Evolutionary conservation across 2,329 filamentous ascomycete genomes (phyloP).

Genomic region (Cladosporium phlei): DNA sequence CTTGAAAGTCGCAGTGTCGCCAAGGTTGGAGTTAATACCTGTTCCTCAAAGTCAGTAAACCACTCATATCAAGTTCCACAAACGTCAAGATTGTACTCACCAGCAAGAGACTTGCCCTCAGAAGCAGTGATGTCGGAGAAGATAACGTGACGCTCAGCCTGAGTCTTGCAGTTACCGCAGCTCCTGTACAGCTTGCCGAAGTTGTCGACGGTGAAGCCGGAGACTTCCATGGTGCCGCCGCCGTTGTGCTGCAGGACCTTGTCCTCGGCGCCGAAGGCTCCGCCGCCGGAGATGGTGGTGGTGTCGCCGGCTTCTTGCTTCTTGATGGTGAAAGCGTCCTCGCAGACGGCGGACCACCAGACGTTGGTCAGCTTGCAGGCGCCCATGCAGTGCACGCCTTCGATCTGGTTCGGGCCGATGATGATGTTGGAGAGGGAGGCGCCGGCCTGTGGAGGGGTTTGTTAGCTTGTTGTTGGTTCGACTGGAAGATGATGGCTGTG

Average conservation of each 20-base stretch:
- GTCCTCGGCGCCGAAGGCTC: constrained; percentile 23
- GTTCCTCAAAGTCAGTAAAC: constrained; percentile 13
- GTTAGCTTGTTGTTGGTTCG: neutral
- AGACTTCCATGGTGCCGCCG: constrained; percentile 2
- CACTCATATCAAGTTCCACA: neutral
- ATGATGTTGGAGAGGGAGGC: constrained; percentile 51
- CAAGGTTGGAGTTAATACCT: constrained; percentile 21
- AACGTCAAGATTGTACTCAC: constrained; percentile 6
- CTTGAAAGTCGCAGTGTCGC: constrained; percentile 12
- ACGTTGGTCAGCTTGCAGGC: constrained; percentile 34
- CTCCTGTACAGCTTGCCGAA: constrained; percentile 12
- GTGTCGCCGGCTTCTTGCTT: constrained; percentile 19
- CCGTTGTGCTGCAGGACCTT: constrained; percentile 20
- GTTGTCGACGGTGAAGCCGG: constrained; percentile 9
- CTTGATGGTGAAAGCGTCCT: constrained; percentile 33
- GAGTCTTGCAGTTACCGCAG: constrained; percentile 11
- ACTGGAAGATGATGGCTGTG: too few relatives aligned
- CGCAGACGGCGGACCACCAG: constrained; percentile 42
- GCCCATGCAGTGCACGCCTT: constrained; percentile 50
- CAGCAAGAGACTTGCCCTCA: constrained; percentile 9
- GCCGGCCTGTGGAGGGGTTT: constrained; percentile 31
- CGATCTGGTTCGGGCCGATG: constrained; percentile 49
- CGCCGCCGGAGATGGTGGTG: constrained; percentile 29
- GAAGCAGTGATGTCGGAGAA: constrained; percentile 7
- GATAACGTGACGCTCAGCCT: constrained; percentile 9